Percentiles rank a stretch among this genome's conserved stretches.
These are phyloP conservation scores for Cercospora brassicicola DNA, from an alignment of 2,329 filamentous ascomycete species.

Conservation along the genomic window DNA sequence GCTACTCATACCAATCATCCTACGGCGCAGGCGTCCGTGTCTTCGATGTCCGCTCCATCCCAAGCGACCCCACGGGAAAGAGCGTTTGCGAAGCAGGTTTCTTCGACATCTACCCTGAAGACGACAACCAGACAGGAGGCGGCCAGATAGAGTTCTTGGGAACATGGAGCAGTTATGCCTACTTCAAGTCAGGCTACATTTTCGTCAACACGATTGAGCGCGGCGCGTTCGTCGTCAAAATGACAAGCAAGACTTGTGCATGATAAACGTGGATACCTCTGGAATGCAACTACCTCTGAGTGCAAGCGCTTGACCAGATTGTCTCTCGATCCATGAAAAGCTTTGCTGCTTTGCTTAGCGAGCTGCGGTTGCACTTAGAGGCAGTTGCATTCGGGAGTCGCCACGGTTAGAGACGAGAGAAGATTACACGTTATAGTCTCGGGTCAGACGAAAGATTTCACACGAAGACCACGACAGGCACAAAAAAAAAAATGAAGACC, in stretches of 20 bases:
- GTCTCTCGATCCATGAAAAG: not conserved
- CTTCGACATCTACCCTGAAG: conserved; percentile 55
- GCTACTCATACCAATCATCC: conserved; percentile 40
- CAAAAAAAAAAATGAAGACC: not conserved
- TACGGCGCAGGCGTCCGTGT: conserved; percentile 41
- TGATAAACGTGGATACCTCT: not conserved
- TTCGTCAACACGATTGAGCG: conserved; percentile 56
- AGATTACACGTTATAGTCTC: not conserved
- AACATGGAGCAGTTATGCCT: conserved; percentile 53
- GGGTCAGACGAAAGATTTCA: not conserved
- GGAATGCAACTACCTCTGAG: not conserved
- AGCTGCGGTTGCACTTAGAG: not conserved
- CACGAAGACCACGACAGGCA: not conserved
- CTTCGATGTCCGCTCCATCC: conserved; percentile 40
- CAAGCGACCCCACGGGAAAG: conserved; percentile 47
- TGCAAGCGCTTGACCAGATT: not conserved
- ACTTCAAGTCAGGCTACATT: conserved; percentile 52
- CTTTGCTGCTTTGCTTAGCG: not conserved
- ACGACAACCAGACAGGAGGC: conserved; percentile 41
- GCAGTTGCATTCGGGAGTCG: not conserved
- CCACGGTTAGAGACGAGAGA: not conserved
- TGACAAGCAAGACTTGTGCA: conserved; percentile 15
- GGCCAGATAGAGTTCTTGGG: conserved; percentile 43
- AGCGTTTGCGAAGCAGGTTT: conserved; percentile 50
- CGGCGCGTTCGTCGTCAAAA: conserved; percentile 52